These are phyloP conservation scores for Lolium multiflorum DNA, from an alignment of 176 grass and related monocot species.

Conservation along the genomic window DNA sequence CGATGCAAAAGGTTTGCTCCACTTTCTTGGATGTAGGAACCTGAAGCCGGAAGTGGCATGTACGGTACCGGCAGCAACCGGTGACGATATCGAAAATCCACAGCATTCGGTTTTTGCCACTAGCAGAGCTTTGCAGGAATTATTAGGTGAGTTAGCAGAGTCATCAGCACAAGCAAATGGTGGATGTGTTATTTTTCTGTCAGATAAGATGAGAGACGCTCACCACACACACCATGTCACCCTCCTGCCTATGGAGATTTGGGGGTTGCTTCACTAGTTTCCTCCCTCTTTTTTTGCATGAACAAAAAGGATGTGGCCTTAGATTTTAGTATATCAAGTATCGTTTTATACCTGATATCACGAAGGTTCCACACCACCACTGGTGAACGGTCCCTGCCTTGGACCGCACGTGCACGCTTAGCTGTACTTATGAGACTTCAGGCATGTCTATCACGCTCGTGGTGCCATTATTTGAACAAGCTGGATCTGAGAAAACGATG, in stretches of 20 bases:
- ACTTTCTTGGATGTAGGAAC: slow-evolving; percentile 62
- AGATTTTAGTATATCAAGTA: neutral
- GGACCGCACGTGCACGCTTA: neutral
- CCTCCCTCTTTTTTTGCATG: neutral
- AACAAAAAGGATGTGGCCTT: neutral
- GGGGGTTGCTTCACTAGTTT: too few relatives aligned
- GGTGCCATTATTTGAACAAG: neutral
- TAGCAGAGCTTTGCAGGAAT: too few relatives aligned
- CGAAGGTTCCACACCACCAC: neutral
- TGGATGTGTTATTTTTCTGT: too few relatives aligned
- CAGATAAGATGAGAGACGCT: too few relatives aligned
- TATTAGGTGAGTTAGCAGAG: neutral
- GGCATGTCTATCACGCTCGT: too few relatives aligned
- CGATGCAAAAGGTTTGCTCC: neutral
- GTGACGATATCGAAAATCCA: slow-evolving; percentile 73
- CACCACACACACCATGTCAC: too few relatives aligned
- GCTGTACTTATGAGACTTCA: neutral
- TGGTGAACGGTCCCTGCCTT: neutral
- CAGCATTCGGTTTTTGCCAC: slow-evolving; percentile 42
- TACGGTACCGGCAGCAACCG: slow-evolving; percentile 69
- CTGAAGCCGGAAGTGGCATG: slow-evolving; percentile 84
- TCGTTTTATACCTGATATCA: neutral
- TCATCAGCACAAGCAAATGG: too few relatives aligned
- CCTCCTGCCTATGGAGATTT: too few relatives aligned
- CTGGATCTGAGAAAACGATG: neutral